Evolutionary conservation across 139 green algal species (phyloP), one percentile per base, ranked within the genome.

Genomic region (Asterochloris erici): DNA sequence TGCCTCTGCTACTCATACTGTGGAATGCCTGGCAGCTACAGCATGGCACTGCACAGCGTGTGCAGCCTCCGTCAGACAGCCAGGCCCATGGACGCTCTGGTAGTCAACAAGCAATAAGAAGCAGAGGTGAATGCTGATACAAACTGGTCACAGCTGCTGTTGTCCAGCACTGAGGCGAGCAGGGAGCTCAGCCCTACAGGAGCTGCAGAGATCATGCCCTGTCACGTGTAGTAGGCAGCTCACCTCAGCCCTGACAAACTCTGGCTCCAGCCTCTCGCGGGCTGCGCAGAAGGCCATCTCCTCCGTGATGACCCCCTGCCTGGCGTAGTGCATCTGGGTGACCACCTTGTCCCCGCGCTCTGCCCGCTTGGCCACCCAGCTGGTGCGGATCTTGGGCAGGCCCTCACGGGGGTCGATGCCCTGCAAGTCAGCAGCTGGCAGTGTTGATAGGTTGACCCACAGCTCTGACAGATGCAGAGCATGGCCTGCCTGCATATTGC

Each of bases 271-370:
- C 11, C 90, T 82, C 88, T 99, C 96, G 0, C 96, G 86, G 0
- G 90, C 91, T 0, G 96, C 96, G 23, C 88, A 91, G 79, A 92
- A 99, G 9, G 92, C 91, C 95, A 99, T 99, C 91, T 99, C 96
- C 88, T 98, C 92, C 0, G 94, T 99, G 47, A 99, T 88, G 0
- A 96, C 84, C 13, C 95, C 94, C 84, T 94, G 82, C 81, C 88
- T 90, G 16, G 94, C 94, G 78, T 97, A 97, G 87, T 94, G 82
- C 91, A 93, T 93, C 89, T 97, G 94, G 14, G 91, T 96, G 60
- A 79, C 68, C 19, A 87, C 86, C 1, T 83, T 88, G 82, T 93
- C 91, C 0, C 88, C 91, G 0, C 88, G 84, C 19, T 84, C 88
- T 74, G 95, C 89, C 47, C 95, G 89, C 17, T 86, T 83, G 4